phyloP scores from a whole-genome alignment of 2,329 filamentous ascomycete species.

The Furcasterigmium sp. region DNA sequence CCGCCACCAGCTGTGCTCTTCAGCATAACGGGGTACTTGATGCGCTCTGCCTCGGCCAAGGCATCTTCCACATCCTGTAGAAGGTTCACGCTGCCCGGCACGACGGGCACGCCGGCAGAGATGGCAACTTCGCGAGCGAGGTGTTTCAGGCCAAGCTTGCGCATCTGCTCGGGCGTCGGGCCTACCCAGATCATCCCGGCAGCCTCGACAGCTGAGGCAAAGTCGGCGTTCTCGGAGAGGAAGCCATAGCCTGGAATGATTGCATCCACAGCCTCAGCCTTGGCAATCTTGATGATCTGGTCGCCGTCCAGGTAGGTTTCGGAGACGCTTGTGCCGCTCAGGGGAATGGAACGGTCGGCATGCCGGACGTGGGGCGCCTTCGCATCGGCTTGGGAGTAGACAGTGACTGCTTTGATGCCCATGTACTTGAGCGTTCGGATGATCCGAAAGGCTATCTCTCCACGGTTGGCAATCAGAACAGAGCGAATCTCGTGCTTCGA shows the following conservation, averaged over 20 bases:
- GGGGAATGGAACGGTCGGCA: constrained; percentile 61
- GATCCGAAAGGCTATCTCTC: constrained; percentile 70
- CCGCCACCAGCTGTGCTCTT: constrained; percentile 44
- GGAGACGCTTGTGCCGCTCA: constrained; percentile 41
- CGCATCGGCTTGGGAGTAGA: constrained; percentile 61
- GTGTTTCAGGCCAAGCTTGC: constrained; percentile 31
- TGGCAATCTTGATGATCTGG: constrained; percentile 50
- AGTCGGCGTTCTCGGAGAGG: constrained; percentile 57
- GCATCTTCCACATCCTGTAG: constrained; percentile 22
- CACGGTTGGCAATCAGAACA: constrained; percentile 67
- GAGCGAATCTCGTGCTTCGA: constrained; percentile 13
- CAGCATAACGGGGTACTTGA: constrained; percentile 37
- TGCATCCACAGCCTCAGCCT: constrained; percentile 42
- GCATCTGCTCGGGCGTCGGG: constrained; percentile 41
- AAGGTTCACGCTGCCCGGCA: constrained; percentile 25
- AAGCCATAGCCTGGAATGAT: constrained; percentile 66
- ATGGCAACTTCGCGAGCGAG: constrained; percentile 26
- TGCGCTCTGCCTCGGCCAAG: constrained; percentile 16
- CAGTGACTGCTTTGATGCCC: constrained; percentile 63
- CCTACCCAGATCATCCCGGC: constrained; percentile 57
- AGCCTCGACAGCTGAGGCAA: constrained; percentile 45
- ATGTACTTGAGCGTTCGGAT: constrained; percentile 61
- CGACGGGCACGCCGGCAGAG: constrained; percentile 22
- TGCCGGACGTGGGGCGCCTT: constrained; percentile 63
- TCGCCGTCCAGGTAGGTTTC: constrained; percentile 62